Evolutionary conservation across 2,329 filamentous ascomycete genomes (phyloP).

Genomic region (Alternaria metachromatica): DNA sequence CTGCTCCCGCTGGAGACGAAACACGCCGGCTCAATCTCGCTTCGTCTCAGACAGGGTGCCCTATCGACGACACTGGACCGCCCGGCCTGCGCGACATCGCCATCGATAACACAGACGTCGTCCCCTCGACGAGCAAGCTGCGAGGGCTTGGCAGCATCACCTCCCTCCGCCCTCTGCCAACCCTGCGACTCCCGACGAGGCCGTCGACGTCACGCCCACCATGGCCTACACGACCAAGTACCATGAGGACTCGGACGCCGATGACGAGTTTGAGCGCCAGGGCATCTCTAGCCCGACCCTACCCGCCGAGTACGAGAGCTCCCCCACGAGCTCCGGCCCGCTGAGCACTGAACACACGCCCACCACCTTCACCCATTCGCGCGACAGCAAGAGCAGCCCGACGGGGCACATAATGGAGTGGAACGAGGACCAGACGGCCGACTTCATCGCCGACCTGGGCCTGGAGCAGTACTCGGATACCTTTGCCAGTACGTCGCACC

Average conservation of each 20-base stretch:
- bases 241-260: slow-evolving; percentile 74
- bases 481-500: slow-evolving; percentile 75
- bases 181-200: slow-evolving; percentile 7
- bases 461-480: slow-evolving; percentile 81
- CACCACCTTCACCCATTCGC: slow-evolving; percentile 74
- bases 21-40: slow-evolving; percentile 47
- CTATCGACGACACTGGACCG: slow-evolving; percentile 23
- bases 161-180: slow-evolving; percentile 18
- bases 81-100: slow-evolving; percentile 17
- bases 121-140: slow-evolving; percentile 25
- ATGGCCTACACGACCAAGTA: slow-evolving; percentile 61
- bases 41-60: slow-evolving; percentile 45
- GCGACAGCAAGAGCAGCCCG: slow-evolving; percentile 69
- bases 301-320: slow-evolving; percentile 70
- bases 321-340: slow-evolving; percentile 74
- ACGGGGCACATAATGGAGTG: slow-evolving; percentile 80
- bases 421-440: slow-evolving; percentile 86
- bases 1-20: slow-evolving; percentile 28
- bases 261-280: slow-evolving; percentile 83
- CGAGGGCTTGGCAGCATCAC: slow-evolving; percentile 34
- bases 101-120: slow-evolving; percentile 20
- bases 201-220: slow-evolving; percentile 13
- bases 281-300: slow-evolving; percentile 68
- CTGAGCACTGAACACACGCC: slow-evolving; percentile 77
- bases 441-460: slow-evolving; percentile 82